phyloP scores from a whole-genome alignment of 768 basidiomycete species.

The Arthromyces matolae region DNA sequence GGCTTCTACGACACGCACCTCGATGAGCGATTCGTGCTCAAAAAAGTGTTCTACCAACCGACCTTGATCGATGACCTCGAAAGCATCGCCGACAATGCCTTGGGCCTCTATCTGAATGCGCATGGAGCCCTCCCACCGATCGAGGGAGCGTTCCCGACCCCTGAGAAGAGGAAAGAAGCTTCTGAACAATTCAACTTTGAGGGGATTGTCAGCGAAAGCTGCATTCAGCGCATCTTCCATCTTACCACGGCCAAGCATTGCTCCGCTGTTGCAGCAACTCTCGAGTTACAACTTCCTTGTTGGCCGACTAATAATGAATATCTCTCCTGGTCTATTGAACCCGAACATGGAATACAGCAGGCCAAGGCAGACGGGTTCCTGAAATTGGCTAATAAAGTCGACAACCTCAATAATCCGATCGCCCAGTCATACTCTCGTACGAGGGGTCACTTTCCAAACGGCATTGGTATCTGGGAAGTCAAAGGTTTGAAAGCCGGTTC shows the following conservation, averaged over 20 bases:
- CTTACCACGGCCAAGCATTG: background rate
- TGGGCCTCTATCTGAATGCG: background rate
- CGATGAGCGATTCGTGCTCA: constrained; percentile 2
- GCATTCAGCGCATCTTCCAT: background rate
- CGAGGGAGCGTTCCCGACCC: background rate
- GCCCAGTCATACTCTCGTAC: background rate
- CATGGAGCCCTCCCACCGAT: background rate
- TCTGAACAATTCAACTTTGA: background rate
- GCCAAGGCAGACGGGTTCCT: constrained; percentile 4
- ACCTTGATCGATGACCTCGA: background rate
- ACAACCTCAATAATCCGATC: too few species aligned
- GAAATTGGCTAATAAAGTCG: background rate
- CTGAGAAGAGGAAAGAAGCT: background rate
- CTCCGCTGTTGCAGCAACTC: background rate
- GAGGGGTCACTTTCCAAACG: background rate
- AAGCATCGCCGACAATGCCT: background rate
- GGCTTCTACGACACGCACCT: constrained; percentile 10
- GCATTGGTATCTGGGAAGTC: background rate
- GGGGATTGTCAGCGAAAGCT: background rate
- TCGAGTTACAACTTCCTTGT: background rate
- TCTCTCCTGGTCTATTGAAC: background rate
- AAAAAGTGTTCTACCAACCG: constrained; percentile 3
- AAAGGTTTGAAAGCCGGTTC: background rate
- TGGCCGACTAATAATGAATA: background rate
- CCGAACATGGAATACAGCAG: background rate